Conservation (phyloP, 495 filamentous ascomycete genomes). For the Xylaria bambusicola region DNA sequence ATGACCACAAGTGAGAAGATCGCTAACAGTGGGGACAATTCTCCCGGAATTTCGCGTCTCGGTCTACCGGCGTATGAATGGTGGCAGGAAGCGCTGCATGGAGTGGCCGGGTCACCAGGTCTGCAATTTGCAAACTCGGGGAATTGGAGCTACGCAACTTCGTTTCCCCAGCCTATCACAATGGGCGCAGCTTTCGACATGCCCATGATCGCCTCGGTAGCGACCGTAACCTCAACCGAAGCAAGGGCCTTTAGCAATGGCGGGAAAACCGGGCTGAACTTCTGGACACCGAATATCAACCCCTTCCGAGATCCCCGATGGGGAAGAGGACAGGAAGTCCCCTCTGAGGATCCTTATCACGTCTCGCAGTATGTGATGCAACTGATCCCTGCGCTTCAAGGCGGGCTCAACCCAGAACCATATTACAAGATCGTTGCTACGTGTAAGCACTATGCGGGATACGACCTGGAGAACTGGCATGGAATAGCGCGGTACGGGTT, state of each 20-base stretch:
- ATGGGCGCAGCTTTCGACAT: slow-evolving; percentile 64
- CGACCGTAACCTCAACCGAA: slow-evolving; percentile 58
- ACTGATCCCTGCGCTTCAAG: slow-evolving; percentile 62
- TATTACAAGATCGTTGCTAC: slow-evolving; percentile 57
- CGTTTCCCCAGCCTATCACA: slow-evolving; percentile 62
- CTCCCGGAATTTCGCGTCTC: slow-evolving; percentile 57
- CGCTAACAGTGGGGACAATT: slow-evolving; percentile 57
- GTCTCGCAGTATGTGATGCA: slow-evolving; percentile 58
- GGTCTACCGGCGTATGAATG: slow-evolving; percentile 50
- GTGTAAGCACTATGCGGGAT: slow-evolving; percentile 64
- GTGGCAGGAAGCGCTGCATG: slow-evolving; percentile 56
- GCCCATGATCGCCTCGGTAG: slow-evolving; percentile 59
- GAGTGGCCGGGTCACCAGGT: slow-evolving; percentile 39
- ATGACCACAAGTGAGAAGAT: slow-evolving; percentile 50
- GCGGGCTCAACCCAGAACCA: slow-evolving; percentile 41
- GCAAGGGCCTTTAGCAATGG: slow-evolving; percentile 64
- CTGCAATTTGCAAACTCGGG: slow-evolving; percentile 36
- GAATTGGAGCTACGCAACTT: slow-evolving; percentile 57
- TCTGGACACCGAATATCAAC: slow-evolving; percentile 68
- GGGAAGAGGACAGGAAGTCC: slow-evolving; percentile 65
- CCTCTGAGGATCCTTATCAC: slow-evolving; percentile 62
- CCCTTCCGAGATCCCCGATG: slow-evolving; percentile 61
- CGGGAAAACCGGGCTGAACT: slow-evolving; percentile 56
- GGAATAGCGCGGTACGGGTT: slow-evolving; percentile 56
- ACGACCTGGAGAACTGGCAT: slow-evolving; percentile 63